These are phyloP conservation scores for Malassezia restricta DNA, from an alignment of 1,284 basidiomycete genomes.

Conservation along the genomic window DNA sequence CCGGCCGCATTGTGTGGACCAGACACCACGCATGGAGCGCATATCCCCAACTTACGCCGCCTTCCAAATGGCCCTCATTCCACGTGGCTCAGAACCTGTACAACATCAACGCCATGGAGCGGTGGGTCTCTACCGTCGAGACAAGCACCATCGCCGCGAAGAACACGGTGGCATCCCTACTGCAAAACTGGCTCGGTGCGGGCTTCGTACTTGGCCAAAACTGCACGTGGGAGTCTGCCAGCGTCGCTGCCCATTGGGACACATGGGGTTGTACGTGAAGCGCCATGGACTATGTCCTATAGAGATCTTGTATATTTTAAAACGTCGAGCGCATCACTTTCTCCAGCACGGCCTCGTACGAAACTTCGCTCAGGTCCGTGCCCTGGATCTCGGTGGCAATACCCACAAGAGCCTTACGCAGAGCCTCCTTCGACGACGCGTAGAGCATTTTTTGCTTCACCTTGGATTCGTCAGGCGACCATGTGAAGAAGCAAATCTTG, in stretches of 20 bases:
- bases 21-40: slow-evolving; percentile 59
- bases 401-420: slow-evolving; percentile 61
- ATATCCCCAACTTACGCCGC: slow-evolving; percentile 58
- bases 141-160: slow-evolving; percentile 72
- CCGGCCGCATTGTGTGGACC: slow-evolving; percentile 55
- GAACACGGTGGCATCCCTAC: slow-evolving; percentile 52
- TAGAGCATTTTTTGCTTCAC: slow-evolving; percentile 90
- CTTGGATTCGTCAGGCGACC: slow-evolving; percentile 74
- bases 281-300: not conserved
- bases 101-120: slow-evolving; percentile 77
- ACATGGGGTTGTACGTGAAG: slow-evolving; percentile 30
- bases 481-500: slow-evolving; percentile 77
- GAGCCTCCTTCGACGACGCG: slow-evolving; percentile 78
- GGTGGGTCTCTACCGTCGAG: slow-evolving; percentile 60
- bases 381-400: slow-evolving; percentile 73
- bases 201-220: slow-evolving; percentile 27
- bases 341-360: slow-evolving; percentile 52
- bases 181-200: slow-evolving; percentile 30
- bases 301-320: slow-evolving; percentile 6
- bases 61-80: slow-evolving; percentile 47
- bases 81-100: slow-evolving; percentile 61
- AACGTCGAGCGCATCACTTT: slow-evolving; percentile 25
- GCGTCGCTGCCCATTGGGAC: slow-evolving; percentile 21
- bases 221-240: slow-evolving; percentile 17
- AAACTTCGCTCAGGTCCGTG: slow-evolving; percentile 67